Conservation (phyloP, 73 alveolate species). For the Diophrys appendiculata region DNA sequence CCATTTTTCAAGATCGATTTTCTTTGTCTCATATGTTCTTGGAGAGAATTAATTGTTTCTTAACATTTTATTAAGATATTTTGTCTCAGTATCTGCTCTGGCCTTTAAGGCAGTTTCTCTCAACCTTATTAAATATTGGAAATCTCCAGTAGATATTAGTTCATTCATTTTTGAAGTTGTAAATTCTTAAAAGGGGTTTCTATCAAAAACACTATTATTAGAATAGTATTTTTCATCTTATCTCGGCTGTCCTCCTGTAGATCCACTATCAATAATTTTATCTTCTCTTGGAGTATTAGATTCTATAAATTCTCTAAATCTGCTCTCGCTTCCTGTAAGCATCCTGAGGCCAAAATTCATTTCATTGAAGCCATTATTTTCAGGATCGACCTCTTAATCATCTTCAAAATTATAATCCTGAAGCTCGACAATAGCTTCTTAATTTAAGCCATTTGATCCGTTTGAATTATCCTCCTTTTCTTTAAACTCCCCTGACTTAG, state of each 20-base stretch:
- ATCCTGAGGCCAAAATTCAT: neutral
- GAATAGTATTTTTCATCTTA: neutral
- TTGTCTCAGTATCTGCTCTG: neutral
- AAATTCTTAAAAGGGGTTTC: neutral
- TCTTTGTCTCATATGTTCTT: conserved; percentile 22
- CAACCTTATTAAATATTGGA: neutral
- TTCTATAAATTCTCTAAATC: neutral
- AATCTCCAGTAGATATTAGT: neutral
- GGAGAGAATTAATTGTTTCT: conserved; percentile 32
- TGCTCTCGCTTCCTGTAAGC: neutral
- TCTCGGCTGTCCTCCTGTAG: neutral
- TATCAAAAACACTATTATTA: neutral
- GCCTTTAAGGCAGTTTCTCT: neutral
- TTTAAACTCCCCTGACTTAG: too few species aligned
- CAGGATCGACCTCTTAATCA: neutral
- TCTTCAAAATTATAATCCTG: neutral
- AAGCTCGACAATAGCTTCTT: neutral
- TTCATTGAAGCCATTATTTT: neutral
- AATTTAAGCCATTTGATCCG: neutral
- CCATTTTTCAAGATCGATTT: conserved; percentile 47
- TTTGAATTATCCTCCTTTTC: neutral
- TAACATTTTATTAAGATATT: neutral
- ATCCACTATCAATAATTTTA: too few species aligned
- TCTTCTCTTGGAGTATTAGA: neutral
- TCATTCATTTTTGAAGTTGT: neutral